phyloP scores from a whole-genome alignment of 2,329 filamentous ascomycete genomes.

The Ceratocystis ficicola region DNA sequence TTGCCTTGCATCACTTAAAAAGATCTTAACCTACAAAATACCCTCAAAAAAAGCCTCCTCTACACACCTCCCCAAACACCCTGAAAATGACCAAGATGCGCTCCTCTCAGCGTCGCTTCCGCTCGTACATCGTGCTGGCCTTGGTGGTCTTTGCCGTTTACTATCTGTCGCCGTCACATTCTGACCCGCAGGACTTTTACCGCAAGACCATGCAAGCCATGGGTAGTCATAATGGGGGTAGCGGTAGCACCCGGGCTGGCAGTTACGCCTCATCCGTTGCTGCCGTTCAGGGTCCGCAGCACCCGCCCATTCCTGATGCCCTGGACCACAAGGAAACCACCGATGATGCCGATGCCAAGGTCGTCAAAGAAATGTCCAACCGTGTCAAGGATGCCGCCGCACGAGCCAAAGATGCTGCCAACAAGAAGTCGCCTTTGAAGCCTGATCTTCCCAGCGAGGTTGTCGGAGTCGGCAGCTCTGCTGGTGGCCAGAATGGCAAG shows the following conservation, averaged over 20 bases:
- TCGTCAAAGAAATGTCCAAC: constrained; percentile 41
- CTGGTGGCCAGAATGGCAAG: constrained; percentile 39
- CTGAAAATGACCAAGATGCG: constrained; percentile 20
- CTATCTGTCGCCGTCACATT: constrained; percentile 19
- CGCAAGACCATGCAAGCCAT: constrained; percentile 47
- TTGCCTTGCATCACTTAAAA: not conserved
- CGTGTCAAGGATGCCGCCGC: constrained; percentile 57
- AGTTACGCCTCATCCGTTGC: constrained; percentile 23
- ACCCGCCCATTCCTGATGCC: constrained; percentile 46
- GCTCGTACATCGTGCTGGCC: constrained; percentile 16
- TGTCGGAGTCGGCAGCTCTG: constrained; percentile 47
- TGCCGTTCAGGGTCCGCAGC: constrained; percentile 34
- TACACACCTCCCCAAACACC: not conserved
- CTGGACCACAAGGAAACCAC: constrained; percentile 32
- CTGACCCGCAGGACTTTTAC: constrained; percentile 42
- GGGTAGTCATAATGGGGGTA: constrained; percentile 31
- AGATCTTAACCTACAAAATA: not conserved
- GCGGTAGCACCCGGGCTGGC: constrained; percentile 34
- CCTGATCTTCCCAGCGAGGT: constrained; percentile 47
- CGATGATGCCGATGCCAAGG: constrained; percentile 15
- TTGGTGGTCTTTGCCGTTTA: constrained; percentile 20
- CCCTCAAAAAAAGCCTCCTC: not conserved
- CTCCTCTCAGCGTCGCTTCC: constrained; percentile 16
- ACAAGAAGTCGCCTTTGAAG: constrained; percentile 50
- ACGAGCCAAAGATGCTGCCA: constrained; percentile 54